A percentile compares a stretch with the other conserved stretches of the same genome.
phyloP scores from a whole-genome alignment of 257 asterid genomes.

The Nicotiana tomentosiformis region DNA sequence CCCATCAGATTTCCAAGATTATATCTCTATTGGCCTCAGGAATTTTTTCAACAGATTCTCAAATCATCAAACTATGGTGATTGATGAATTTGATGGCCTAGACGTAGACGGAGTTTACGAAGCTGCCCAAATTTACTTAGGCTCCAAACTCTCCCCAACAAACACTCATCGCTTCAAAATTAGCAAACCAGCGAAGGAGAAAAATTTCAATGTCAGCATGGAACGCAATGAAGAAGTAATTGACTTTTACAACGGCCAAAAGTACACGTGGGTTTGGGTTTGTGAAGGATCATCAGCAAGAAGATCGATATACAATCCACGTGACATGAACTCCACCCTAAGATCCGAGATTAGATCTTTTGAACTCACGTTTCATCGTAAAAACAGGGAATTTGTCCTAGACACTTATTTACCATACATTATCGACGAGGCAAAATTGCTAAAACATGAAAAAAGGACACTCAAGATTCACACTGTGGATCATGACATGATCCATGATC shows the following conservation, averaged over 20 bases:
- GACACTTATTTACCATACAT: constrained; percentile 40
- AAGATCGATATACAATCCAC: constrained; percentile 19
- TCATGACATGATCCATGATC: constrained; percentile 24
- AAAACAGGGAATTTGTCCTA: constrained; percentile 27
- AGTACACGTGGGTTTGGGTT: constrained; percentile 16
- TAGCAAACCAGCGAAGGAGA: constrained; percentile 41
- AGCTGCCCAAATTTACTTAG: constrained; percentile 47
- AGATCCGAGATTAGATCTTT: constrained; percentile 44
- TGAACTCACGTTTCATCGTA: constrained; percentile 49
- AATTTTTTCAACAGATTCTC: constrained; percentile 32
- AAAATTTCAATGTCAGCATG: constrained; percentile 27
- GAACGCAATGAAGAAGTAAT: constrained; percentile 35
- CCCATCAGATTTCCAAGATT: constrained; percentile 28
- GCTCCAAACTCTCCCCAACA: constrained; percentile 37
- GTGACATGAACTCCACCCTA: constrained; percentile 26
- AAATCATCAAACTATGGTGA: constrained; percentile 39
- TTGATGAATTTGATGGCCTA: constrained; percentile 49
- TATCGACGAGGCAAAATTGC: constrained; percentile 16
- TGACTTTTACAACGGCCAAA: constrained; percentile 28
- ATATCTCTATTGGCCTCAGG: constrained; percentile 28
- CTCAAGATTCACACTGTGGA: constrained; percentile 43
- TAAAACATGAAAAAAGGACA: constrained; percentile 37
- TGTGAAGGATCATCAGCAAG: constrained; percentile 13
- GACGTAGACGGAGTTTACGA: constrained; percentile 41
- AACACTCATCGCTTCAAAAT: constrained; percentile 37